Base-by-base conservation (phyloP, 768 basidiomycete species). In the Boletus rubescentipes region DNA sequence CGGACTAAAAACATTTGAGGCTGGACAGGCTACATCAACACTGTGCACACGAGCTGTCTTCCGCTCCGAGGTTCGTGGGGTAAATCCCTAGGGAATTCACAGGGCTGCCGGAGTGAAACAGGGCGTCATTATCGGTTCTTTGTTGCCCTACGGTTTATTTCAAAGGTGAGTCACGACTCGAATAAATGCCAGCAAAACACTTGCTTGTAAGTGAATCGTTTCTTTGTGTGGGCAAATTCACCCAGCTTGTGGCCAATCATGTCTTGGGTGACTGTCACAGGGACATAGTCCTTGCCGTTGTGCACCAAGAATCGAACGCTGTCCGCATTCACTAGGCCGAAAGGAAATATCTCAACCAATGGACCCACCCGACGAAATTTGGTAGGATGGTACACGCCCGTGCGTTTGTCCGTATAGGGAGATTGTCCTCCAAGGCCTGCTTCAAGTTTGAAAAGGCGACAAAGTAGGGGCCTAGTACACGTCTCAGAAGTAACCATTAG, bases 221-320 rank as follows among this genome's bases (percentile, higher is more conserved):
- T 94, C 75, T 88, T 86, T 34, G 95, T 98, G 61, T 86, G 83
- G 37, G 93, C 76, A 71, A 98, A 98, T 77, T 98, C 94, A 49
- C 96, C 96, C 48, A 98, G 73, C 71, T 99, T 99, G 70, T 99
- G 95, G 0, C 96, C 96, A 2, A 99, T 93, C 96, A 98, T 98
- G 70, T 98, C 96, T 68, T 95, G 92, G 4, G 91, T 93, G 59
- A 99, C 79, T 40, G 79, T 72, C 37, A 99, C 87, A 0, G 94
- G 94, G 5, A 87, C 53, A 69, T 93, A 96, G 63, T 91, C 84
- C 72, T 87, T 92, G 34, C 96, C 96, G 61, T 98, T 98, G 73
- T 99, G 94, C 3, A 99, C 92, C 71, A 90, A 74, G 70, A 99
- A 98, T 36, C 85, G 83, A 34, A 95, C 76, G 4, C 93, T 95